Evolutionary conservation across 345 rosid species (phyloP), one percentile per base, ranked within the genome.

Genomic region (Eucalyptus curtisii): DNA sequence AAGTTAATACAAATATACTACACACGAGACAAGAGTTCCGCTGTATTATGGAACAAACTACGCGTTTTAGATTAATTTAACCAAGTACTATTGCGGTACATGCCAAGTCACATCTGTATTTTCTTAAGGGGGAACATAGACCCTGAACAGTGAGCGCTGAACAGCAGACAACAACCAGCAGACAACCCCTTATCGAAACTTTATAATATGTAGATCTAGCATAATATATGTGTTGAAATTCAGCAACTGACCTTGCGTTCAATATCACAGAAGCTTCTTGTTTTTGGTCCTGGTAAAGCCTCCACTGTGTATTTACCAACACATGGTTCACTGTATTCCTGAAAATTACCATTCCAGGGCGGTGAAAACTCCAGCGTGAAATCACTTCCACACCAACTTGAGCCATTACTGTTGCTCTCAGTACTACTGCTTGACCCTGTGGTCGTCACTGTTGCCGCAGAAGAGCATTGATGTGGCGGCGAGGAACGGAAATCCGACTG

Each of bases 321-420:
- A 20, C 47, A 76, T 10, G 82, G 82, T 37, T 76, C 15, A 5
- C 25, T 37, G 45, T 52, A 47, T 91, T 93, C 64, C 86, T 91
- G n/a, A 86, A 90, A 31, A 52, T 88, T 84, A 89, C 94, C 90
- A 48, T 93, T 55, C 95, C 95, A 93, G 48, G 90, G 88, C 44
- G 94, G 96, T 90, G 95, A 94, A 92, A 89, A 91, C 53, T 96
- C 99, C 31, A 93, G 87, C 13, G 96, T 95, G 59, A 94, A 95
- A 90, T 96, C 98, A 19, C 98, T 96, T 66, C 94, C 99, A 52
- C 97, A 95, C 99, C 99, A 97, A 88, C 99, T 97, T 45, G 97
- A 96, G 42, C 92, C 91, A 37, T 89, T 89, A 86, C 95, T 91
- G 44, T 89, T 87, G 30, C 89, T 85, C 42, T 96, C 89, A 25